Base-by-base conservation (phyloP, 257 asterid genomes). In the Penstemon eatonii region DNA sequence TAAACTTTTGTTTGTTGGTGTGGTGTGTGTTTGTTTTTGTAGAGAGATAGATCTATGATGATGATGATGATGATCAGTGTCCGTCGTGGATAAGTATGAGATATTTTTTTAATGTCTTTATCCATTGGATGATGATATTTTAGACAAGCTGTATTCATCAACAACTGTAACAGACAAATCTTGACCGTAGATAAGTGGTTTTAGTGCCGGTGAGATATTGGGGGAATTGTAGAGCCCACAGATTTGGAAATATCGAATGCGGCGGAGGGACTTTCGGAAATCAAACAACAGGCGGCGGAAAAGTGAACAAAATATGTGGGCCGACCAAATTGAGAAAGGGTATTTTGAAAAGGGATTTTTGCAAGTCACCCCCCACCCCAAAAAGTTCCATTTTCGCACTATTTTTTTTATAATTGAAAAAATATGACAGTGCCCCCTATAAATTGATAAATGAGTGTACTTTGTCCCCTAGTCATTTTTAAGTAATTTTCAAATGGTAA, bases 1-100 rank as follows among this genome's bases (percentile, higher is more conserved):
- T n/a, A n/a, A 45, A 15, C 54, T 10, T 15, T 49, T 49, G 54
- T 6, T 25, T 56, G 7, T 25, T 3, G 8, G 49, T 33, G 41
- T 47, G 53, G 47, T 39, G 61, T 43, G 10, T 43, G 67, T 39
- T 10, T 4, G 61, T 25, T 25, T 41, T 50, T 25, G 25, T 18
- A 4, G 13, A 43, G n/a, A 4, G 45, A 63, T 63, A 4, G 56
- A 63, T 63, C 33, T 61, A 5, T 43, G n/a, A 44, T 5, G 42
- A 42, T 49, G 58, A 33, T 60, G 49, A 49, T 7, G 12, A 47
- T 47, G 53, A 47, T 13, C n/a, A 13, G 8, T 11, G 33, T 15
- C 11, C 45, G 49, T 5, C 61, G 56, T 53, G 91, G 95, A 87
- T 89, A 84, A 85, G 89, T 82, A 80, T 76, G 84, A 80, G 83